Evolutionary conservation across 768 basidiomycete genomes (phyloP), one percentile per base, ranked within the genome.

Genomic region (Hebeloma cylindrosporum): DNA sequence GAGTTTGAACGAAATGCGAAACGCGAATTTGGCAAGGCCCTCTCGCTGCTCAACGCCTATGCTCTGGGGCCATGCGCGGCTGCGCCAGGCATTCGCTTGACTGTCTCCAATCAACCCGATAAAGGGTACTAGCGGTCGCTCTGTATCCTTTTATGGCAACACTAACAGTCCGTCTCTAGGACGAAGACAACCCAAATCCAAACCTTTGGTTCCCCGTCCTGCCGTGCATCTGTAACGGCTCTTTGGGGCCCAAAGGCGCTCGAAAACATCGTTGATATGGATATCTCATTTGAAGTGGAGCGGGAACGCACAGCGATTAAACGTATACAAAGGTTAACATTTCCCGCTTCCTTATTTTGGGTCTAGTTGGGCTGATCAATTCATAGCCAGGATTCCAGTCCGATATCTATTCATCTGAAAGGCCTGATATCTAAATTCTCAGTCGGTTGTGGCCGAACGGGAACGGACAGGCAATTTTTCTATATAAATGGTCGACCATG

Each of bases 401-500:
- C 62, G 1, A 68, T 74, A 1, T 53, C 68, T 6, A 77, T 94
- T 22, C 63, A 63, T 8, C 79, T 95, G 1, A 74, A 73, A 25
- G 95, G 95, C 1, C 68, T 96, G 1, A 79, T 95, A 17, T 97
- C 95, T 1, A 88, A 85, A 49, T 93, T 96, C 48, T 57, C 76
- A 0, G 68, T 83, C 10, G 86, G 85, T 0, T 79, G 78, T 50
- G 94, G 93, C 5, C 70, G 95, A 28, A 75, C 81, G 2, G 81
- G 84, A 4, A 77, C 81, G 0, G 96, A 97, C 59, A 69, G 94
- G 2, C 96, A 98, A 53, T 97, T 89, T 63, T 88, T 90, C 66
- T 99, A 83, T 54, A 72, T 98, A 53, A 98, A 99, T 54, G 88
- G 91, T 0, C 73, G 96, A 13, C 96, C 96, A 0, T 94, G 90